These are phyloP conservation scores for Gymnopilus junonius DNA, from an alignment of 768 basidiomycete species.

Conservation along the genomic window DNA sequence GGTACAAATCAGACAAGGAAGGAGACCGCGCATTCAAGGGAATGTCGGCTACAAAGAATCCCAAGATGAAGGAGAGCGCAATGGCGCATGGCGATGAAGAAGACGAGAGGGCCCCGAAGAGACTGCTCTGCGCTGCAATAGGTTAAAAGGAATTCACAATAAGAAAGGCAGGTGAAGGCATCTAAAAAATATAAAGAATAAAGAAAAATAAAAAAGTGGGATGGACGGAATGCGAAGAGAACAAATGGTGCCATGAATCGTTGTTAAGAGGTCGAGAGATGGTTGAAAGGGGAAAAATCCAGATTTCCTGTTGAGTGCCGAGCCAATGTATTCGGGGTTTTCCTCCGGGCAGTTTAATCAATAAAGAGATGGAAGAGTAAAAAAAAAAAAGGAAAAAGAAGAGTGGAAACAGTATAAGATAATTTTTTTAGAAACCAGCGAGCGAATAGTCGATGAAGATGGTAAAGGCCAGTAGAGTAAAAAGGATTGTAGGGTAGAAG, in stretches of 20 bases:
- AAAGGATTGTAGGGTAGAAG: not conserved
- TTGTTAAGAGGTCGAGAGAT: not conserved
- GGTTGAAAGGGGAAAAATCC: not conserved
- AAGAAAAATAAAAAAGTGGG: not conserved
- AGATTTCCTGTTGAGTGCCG: slow-evolving; percentile 3
- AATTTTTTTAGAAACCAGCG: not conserved
- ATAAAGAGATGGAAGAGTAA: not conserved
- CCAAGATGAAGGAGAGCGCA: slow-evolving; percentile 4
- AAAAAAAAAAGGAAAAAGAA: not conserved
- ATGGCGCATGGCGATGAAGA: not conserved
- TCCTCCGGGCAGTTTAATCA: not conserved
- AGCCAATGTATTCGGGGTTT: slow-evolving; percentile 5
- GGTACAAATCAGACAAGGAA: not conserved
- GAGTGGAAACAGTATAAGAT: not conserved
- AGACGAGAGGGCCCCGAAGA: not conserved
- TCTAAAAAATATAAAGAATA: not conserved
- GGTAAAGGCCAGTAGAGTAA: not conserved
- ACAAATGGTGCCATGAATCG: not conserved
- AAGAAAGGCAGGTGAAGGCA: not conserved
- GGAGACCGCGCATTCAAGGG: not conserved
- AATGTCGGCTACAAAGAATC: not conserved
- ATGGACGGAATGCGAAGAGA: not conserved
- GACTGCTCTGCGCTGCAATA: not conserved
- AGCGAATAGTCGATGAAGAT: not conserved
- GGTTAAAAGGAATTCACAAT: not conserved